phyloP scores from a whole-genome alignment of 192 early-diverging fungal genomes.

The Rhizoclosmatium globosum region DNA sequence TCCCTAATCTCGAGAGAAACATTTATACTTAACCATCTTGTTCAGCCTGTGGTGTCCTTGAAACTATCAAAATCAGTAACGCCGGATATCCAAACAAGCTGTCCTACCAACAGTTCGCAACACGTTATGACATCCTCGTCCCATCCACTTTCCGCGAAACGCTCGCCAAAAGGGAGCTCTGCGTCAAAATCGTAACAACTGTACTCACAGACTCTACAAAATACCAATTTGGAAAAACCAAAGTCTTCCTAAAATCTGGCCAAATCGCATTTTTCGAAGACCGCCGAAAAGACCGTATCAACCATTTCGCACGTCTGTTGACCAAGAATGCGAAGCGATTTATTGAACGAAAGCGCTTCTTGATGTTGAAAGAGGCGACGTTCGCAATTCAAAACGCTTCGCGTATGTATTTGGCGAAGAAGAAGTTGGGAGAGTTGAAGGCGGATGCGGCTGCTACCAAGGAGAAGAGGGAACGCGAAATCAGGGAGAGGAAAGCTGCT shows the following conservation, averaged over 20 bases:
- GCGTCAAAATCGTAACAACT: constrained; percentile 52
- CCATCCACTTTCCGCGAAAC: neutral
- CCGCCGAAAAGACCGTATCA: constrained; percentile 82
- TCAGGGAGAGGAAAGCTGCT: constrained; percentile 74
- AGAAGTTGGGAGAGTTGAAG: constrained; percentile 62
- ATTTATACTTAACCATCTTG: neutral
- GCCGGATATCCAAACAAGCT: constrained; percentile 86
- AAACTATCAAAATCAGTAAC: constrained; percentile 92
- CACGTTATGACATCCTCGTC: constrained; percentile 57
- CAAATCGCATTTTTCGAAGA: constrained; percentile 90
- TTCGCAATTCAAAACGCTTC: constrained; percentile 65
- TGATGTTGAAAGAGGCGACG: constrained; percentile 59
- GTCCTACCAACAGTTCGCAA: constrained; percentile 83
- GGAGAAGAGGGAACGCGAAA: constrained; percentile 62
- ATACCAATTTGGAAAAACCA: constrained; percentile 93
- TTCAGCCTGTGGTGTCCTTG: constrained; percentile 86
- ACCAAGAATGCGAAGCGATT: constrained; percentile 86
- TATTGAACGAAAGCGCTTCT: constrained; percentile 56
- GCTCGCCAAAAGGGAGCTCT: neutral
- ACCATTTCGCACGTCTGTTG: constrained; percentile 77
- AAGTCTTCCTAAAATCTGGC: constrained; percentile 98
- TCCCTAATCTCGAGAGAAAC: constrained; percentile 58
- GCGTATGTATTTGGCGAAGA: constrained; percentile 70
- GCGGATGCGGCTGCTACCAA: constrained; percentile 72
- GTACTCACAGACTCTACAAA: constrained; percentile 80